phyloP scores from a whole-genome alignment of 2,329 filamentous ascomycete genomes.

The Cytospora paraplurivora region DNA sequence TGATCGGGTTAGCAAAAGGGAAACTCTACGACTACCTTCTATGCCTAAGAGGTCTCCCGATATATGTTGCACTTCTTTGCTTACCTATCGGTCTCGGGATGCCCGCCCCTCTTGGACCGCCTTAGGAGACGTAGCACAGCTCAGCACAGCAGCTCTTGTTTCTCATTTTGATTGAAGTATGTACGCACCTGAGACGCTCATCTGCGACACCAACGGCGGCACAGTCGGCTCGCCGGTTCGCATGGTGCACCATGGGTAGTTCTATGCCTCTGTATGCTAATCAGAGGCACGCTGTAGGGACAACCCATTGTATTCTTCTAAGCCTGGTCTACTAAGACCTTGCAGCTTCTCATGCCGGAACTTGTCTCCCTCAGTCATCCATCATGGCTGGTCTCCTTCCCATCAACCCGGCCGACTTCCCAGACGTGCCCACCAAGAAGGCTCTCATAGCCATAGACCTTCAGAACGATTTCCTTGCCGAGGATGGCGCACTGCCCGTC shows the following conservation, averaged over 20 bases:
- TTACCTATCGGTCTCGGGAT: neutral
- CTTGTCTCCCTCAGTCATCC: conserved; percentile 11
- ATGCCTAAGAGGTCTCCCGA: neutral
- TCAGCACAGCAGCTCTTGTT: neutral
- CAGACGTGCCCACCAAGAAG: conserved; percentile 60
- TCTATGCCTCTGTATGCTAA: conserved; percentile 10
- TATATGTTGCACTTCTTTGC: neutral
- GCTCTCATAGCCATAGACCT: conserved; percentile 84
- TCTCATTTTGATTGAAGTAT: conserved; percentile 10
- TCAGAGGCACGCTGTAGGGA: conserved; percentile 10
- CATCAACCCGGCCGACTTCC: conserved; percentile 58
- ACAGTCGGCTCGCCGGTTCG: neutral
- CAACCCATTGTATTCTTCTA: conserved; percentile 1
- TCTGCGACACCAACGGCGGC: conserved; percentile 3
- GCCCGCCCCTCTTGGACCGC: neutral
- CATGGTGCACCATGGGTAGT: neutral
- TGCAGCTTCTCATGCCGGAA: conserved; percentile 9
- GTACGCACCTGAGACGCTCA: conserved; percentile 7
- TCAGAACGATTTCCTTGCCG: conserved; percentile 83
- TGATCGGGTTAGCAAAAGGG: neutral
- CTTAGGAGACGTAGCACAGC: neutral
- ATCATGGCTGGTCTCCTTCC: conserved; percentile 48
- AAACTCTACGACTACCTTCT: neutral
- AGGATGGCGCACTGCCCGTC: conserved; percentile 68
- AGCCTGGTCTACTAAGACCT: conserved; percentile 7